Base-by-base conservation (phyloP, 805 yeast genomes). In the Komagataella mondaviorum region DNA sequence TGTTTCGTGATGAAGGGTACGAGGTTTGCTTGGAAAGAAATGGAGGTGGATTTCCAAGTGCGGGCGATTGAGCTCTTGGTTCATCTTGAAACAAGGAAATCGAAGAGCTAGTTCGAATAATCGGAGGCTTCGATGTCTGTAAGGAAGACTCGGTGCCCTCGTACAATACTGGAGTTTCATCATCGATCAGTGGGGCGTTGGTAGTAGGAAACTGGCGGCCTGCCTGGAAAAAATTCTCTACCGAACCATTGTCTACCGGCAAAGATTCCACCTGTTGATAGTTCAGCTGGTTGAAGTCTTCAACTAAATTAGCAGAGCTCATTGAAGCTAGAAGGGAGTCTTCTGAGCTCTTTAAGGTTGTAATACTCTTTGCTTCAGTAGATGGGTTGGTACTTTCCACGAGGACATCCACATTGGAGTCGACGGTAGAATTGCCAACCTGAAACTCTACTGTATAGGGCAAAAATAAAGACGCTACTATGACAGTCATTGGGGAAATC, bases 361-460 rank as follows among this genome's bases (percentile, higher is more conserved):
- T 30, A 30, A 10, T 30, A 30, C 39, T 30, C 12, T 14, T 30
- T 12, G 39, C 10, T 10, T 30, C 39, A 30, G 39, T 30, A 30
- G 39, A 30, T 3, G 39, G 39, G 39, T 30, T 14, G 14, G 39
- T 30, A 30, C 14, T 12, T 8, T 30, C 39, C 39, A 30, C 39
- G 14, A 30, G 39, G 10, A 30, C 14, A 30, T 30, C 39, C 39
- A 10, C 39, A 30, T 30, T 30, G 39, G 39, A 14, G 39, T 30
- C 39, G 14, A 30, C 14, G 14, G 39, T 6, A 30, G 10, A 10
- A 8, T 39, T 45, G n/a, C 46, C 47, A 2, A 78, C 74, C 55
- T 78, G 79, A 55, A 78, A 78, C 55, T 83, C 86, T n/a, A 84
- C 88, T 3, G 88, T 81, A 59, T 80, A 80, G 2, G 93, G 93